phyloP scores from a whole-genome alignment of 1,284 basidiomycete genomes.

The Pyrrhoderma noxium region DNA sequence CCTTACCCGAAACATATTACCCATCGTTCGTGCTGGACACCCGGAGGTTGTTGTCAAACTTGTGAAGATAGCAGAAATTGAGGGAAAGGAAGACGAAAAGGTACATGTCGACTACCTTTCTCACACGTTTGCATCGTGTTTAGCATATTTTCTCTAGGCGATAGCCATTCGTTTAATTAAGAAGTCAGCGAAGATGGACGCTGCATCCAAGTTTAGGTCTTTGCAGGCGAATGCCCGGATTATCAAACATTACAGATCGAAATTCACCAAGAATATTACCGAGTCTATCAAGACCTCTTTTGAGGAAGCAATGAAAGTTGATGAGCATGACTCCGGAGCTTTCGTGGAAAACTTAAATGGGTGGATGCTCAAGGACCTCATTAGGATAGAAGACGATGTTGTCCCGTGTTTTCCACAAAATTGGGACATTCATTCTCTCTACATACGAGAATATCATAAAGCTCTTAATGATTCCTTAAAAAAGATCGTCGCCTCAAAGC shows the following conservation, averaged over 20 bases:
- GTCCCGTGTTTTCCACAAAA: constrained; percentile 89
- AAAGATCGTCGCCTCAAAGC: constrained; percentile 65
- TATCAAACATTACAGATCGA: constrained; percentile 94
- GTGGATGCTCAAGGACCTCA: constrained; percentile 95
- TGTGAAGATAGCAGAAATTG: constrained; percentile 90
- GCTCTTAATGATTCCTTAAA: constrained; percentile 76
- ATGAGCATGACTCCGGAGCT: constrained; percentile 55
- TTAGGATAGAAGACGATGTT: constrained; percentile 82
- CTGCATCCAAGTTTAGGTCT: constrained; percentile 84
- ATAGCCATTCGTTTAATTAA: constrained; percentile 91
- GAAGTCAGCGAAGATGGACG: constrained; percentile 83
- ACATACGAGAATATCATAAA: constrained; percentile 89
- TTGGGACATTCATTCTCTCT: constrained; percentile 81
- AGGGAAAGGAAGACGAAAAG: constrained; percentile 93
- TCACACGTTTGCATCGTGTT: background rate
- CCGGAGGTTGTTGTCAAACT: constrained; percentile 84
- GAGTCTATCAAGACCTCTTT: constrained; percentile 75
- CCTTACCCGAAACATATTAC: constrained; percentile 72
- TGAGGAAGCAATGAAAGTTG: constrained; percentile 57
- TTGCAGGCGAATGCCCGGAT: constrained; percentile 90
- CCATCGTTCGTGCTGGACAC: constrained; percentile 75
- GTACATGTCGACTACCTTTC: constrained; percentile 33
- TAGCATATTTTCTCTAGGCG: constrained; percentile 44
- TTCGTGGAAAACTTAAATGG: constrained; percentile 72
- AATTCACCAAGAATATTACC: constrained; percentile 77